These are phyloP conservation scores for Beverwykella pulmonaria DNA, from an alignment of 495 filamentous ascomycete species.

Conservation along the genomic window DNA sequence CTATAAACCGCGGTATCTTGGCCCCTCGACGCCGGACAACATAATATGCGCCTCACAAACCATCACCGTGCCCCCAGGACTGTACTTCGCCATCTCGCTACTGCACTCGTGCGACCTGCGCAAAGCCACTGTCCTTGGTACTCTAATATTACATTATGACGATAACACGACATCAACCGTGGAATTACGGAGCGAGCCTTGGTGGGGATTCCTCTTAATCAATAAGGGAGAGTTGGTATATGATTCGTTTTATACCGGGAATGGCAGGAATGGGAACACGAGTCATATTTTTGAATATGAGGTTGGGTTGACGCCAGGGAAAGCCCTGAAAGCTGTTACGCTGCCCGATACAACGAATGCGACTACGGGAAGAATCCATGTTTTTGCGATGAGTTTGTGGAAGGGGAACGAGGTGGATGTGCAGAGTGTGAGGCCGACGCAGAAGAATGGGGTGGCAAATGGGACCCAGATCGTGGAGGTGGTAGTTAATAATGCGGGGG, in stretches of 20 bases:
- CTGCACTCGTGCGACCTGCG: conserved; percentile 2
- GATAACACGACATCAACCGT: not conserved
- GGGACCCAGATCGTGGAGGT: not conserved
- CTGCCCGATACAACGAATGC: not conserved
- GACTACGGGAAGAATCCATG: not conserved
- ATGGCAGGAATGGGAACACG: not conserved
- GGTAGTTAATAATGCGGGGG: not conserved
- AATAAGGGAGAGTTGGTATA: not conserved
- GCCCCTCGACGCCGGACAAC: not conserved
- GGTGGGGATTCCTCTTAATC: not conserved
- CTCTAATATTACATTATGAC: not conserved
- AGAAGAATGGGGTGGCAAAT: not conserved
- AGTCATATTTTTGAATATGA: not conserved
- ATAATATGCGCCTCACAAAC: not conserved
- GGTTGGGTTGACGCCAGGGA: not conserved
- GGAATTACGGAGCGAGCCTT: not conserved
- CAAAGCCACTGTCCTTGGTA: not conserved
- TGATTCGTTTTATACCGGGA: not conserved
- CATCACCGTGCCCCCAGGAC: not conserved
- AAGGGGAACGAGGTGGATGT: not conserved
- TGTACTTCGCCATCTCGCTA: not conserved
- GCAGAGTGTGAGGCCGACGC: not conserved
- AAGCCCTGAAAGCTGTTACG: not conserved
- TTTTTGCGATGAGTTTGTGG: not conserved
- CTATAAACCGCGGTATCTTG: not conserved